Base-by-base conservation (phyloP, 345 rosid genomes). In the Linum lewisii region DNA sequence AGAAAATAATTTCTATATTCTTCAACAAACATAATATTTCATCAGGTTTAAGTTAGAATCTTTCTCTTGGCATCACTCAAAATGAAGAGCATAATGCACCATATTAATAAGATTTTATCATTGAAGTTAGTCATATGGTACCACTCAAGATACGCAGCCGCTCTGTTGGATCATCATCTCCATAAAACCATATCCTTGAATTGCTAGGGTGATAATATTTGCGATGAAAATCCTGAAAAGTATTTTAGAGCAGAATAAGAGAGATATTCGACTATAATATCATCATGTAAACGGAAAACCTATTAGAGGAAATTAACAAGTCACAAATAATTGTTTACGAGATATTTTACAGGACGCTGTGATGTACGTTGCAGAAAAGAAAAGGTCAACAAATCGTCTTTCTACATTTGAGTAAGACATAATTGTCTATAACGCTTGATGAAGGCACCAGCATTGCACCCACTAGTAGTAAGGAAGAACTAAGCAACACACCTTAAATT, bases 161-260 rank as follows among this genome's bases (percentile, higher is more conserved):
- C 53, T 86, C 90, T 67, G 54, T 59, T 32, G 87, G 82, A 77
- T 92, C 91, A 72, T 92, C 98, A 78, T 92, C 86, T 62, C 98
- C 98, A 74, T 86, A 92, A 75, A 92, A 92, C 97, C 98, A 92
- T 65, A 92, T 88, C 71, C 95, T 80, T 42, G 95, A 84, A 71
- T 92, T 92, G 83, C 95, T 88, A 24, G 96, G 98, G 70, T 88
- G 96, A 77, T 92, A 92, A 70, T 70, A 86, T 81, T 86, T 86
- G 22, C 79, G 59, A 66, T 92, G 98, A 65, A 92, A 92, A 59
- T 92, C 98, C 98, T 92, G 81, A 21, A 66, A 67, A 29, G 34
- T 29, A 51, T 69, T 69, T 54, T 11, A 38, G n/a, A 45, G 29
- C 58, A 61, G 32, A 49, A 29, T 67, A 15, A 23, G 42, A 58